phyloP scores from a whole-genome alignment of 345 rosid genomes.

The Gossypium ekmanianum region DNA sequence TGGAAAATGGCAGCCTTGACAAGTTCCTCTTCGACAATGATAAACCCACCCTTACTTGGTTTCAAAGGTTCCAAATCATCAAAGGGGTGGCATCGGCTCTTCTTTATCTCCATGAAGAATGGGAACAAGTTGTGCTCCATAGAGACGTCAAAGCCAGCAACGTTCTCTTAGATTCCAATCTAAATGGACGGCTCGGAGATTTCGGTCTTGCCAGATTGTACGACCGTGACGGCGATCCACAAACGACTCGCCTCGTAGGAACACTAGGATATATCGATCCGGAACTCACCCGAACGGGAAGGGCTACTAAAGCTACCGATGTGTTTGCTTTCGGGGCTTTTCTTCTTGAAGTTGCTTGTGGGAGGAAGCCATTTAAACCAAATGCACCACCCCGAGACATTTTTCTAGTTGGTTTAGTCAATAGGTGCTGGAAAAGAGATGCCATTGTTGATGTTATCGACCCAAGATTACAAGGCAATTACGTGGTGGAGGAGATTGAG shows the following conservation, averaged over 20 bases:
- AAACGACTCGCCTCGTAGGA: conserved; percentile 24
- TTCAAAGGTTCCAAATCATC: conserved; percentile 34
- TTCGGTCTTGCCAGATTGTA: conserved; percentile 31
- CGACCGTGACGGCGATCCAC: conserved; percentile 15
- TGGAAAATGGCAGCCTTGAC: too few relatives aligned
- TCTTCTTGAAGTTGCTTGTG: conserved; percentile 41
- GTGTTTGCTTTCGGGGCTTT: conserved; percentile 23
- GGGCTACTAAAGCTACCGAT: conserved; percentile 34
- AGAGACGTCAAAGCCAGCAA: conserved; percentile 56
- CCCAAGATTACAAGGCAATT: conserved; percentile 25
- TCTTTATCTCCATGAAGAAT: conserved; percentile 46
- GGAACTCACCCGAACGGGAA: conserved; percentile 40
- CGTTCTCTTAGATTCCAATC: conserved; percentile 29
- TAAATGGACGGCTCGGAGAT: conserved; percentile 27
- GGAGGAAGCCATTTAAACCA: conserved; percentile 41
- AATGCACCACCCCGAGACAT: conserved; percentile 18
- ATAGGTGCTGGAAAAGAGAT: conserved; percentile 33
- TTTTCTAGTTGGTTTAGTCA: conserved; percentile 34
- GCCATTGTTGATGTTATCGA: conserved; percentile 31
- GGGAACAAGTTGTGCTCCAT: conserved; percentile 50
- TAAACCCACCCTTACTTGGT: conserved; percentile 20
- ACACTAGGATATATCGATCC: conserved; percentile 49
- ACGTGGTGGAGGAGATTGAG: conserved; percentile 33
- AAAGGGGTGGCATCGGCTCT: conserved; percentile 44
- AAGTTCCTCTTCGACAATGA: too few relatives aligned